Evolutionary conservation across 1,284 basidiomycete genomes (phyloP).

Genomic region (Ganoderma leucocontextum): DNA sequence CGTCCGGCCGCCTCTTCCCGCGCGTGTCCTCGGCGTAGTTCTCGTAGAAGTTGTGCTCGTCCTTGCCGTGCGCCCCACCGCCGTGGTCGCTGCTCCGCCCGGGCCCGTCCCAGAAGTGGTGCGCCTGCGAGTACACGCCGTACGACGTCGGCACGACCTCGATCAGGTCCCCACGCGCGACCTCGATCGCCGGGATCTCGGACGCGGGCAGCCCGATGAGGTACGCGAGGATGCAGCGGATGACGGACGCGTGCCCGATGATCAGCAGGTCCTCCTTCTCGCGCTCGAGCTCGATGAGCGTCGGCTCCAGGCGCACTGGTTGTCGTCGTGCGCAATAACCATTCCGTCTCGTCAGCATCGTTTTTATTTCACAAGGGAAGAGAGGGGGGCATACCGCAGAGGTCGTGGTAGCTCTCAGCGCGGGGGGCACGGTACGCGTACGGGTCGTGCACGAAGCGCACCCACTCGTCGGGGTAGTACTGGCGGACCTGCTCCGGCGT

Average conservation of each 20-base stretch:
- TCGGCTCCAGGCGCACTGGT: conserved; percentile 82
- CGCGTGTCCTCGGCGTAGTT: conserved; percentile 87
- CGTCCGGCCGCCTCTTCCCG: conserved; percentile 60
- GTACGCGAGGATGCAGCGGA: conserved; percentile 92
- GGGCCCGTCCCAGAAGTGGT: conserved; percentile 93
- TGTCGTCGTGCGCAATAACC: too few relatives aligned
- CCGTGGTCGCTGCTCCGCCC: conserved; percentile 54
- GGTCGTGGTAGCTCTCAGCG: conserved; percentile 94
- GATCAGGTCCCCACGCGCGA: conserved; percentile 90
- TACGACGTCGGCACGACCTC: conserved; percentile 92
- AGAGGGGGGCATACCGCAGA: conserved; percentile 74
- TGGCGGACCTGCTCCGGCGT: conserved; percentile 90
- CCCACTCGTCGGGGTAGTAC: conserved; percentile 94
- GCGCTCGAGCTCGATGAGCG: conserved; percentile 85
- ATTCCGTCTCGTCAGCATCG: too few relatives aligned
- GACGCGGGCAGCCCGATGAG: conserved; percentile 95
- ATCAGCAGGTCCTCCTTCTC: conserved; percentile 82
- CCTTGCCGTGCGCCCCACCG: conserved; percentile 50
- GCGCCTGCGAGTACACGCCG: conserved; percentile 87
- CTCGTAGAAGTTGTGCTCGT: conserved; percentile 84
- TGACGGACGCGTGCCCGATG: conserved; percentile 94
- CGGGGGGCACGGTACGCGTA: conserved; percentile 93
- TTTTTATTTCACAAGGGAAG: too few relatives aligned
- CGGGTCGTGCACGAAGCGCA: conserved; percentile 90
- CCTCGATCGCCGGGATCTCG: conserved; percentile 96